Base-by-base conservation (phyloP, 2,329 filamentous ascomycete genomes). In the Aspergillus pseudotamarii region DNA sequence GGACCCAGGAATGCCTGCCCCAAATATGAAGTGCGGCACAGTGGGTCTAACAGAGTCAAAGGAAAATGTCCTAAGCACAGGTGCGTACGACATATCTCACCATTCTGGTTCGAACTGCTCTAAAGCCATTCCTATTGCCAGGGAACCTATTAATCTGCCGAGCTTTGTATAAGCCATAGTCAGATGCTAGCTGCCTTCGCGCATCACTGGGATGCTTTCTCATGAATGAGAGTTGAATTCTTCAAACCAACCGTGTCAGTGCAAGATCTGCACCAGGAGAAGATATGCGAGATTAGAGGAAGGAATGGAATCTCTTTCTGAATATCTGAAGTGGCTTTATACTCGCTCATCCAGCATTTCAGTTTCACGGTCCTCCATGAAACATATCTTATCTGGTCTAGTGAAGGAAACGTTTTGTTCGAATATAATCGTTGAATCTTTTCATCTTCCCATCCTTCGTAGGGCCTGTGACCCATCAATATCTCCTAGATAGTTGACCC, bases 231-330 rank as follows among this genome's bases (percentile, higher is more conserved):
- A 26, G 4, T 14, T 28, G 45, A 5, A 1, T 1, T 23, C 10
- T 23, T 23, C 6, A 6, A 23, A 8, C 6, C 0, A n/a, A 4
- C 0, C 23, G 0, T 28, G 1, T 8, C 3, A 9, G 3, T 12
- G 23, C 10, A 2, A 26, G 23, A 32, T 1, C 6, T n/a, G 11
- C 1, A 2, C 16, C 10, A 4, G 26, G 6, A 9, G 48, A 11
- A 32, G 14, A 30, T 50, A 4, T n/a, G 46, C 46, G 14, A 30
- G 46, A 28, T 9, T 6, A n/a, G 48, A 16, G 26, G 26, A 6
- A 3, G 14, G 6, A 10, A 4, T 30, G 16, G 16, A 8, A 51
- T n/a, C 12, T 51, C 48, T 51, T 51, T 32, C 14, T 4, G 48
- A 28, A 51, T 51, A 19, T 51, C 26, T 11, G 16, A 30, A 6